Percentiles rank a stretch among this genome's conserved stretches.
Conservation (phyloP, 2,329 filamentous ascomycete species). For the Penicillium brevicompactum region DNA sequence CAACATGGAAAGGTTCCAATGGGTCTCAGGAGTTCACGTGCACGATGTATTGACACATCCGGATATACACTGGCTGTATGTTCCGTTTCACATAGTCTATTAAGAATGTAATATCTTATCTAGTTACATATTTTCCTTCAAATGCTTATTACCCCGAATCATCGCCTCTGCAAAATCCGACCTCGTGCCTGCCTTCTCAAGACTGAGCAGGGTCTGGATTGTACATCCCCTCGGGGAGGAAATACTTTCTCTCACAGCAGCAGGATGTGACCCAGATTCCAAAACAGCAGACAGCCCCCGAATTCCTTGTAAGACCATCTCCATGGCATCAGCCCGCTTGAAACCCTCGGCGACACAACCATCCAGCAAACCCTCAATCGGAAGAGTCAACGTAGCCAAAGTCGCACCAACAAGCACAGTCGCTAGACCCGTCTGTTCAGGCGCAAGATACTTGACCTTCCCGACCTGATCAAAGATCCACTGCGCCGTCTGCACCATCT, state of each 20-base stretch:
- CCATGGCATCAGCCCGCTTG: constrained; percentile 60
- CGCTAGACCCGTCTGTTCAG: constrained; percentile 56
- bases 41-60: constrained; percentile 21
- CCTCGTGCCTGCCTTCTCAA: constrained; percentile 61
- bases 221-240: constrained; percentile 65
- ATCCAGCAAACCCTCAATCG: constrained; percentile 63
- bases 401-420: constrained; percentile 64
- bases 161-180: constrained; percentile 58
- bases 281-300: constrained; percentile 61
- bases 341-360: constrained; percentile 66
- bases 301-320: constrained; percentile 65
- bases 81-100: not conserved
- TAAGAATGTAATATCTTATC: not conserved
- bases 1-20: not conserved
- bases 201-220: constrained; percentile 60
- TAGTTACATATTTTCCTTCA: constrained; percentile 19
- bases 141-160: constrained; percentile 31
- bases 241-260: constrained; percentile 62
- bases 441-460: constrained; percentile 52
- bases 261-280: constrained; percentile 61
- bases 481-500: constrained; percentile 35
- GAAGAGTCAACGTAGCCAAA: constrained; percentile 60
- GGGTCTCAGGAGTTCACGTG: constrained; percentile 39
- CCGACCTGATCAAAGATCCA: constrained; percentile 58
- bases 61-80: constrained; percentile 51